These are phyloP conservation scores for Didymella glomerata DNA, from an alignment of 2,329 filamentous ascomycete genomes.

Conservation along the genomic window DNA sequence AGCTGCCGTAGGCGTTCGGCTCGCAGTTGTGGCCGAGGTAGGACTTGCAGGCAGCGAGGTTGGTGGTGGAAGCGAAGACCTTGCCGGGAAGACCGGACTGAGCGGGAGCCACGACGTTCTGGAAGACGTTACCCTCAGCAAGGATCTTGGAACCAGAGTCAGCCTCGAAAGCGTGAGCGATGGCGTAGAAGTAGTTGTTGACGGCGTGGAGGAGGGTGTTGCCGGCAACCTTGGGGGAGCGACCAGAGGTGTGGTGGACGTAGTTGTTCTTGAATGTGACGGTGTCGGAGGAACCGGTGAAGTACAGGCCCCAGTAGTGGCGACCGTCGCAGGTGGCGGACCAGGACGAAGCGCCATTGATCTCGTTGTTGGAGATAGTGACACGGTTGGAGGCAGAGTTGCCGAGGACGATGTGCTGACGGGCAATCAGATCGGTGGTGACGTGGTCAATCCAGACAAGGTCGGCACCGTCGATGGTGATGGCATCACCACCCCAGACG, in stretches of 20 bases:
- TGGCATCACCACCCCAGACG: slow-evolving; percentile 49
- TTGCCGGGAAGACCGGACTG: slow-evolving; percentile 54
- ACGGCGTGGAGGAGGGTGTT: slow-evolving; percentile 68
- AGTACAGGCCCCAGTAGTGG: slow-evolving; percentile 68
- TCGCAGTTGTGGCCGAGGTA: slow-evolving; percentile 61
- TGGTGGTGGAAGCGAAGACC: slow-evolving; percentile 51
- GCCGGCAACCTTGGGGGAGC: slow-evolving; percentile 64
- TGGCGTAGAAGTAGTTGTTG: slow-evolving; percentile 69
- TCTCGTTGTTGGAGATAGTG: slow-evolving; percentile 68
- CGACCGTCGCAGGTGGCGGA: slow-evolving; percentile 66
- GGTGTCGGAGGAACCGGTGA: slow-evolving; percentile 64
- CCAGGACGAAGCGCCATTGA: slow-evolving; percentile 64
- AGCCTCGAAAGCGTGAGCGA: slow-evolving; percentile 65
- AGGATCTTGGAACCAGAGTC: slow-evolving; percentile 55
- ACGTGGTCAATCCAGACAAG: slow-evolving; percentile 41
- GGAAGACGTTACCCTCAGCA: slow-evolving; percentile 67
- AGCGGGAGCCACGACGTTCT: slow-evolving; percentile 58
- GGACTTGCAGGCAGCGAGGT: slow-evolving; percentile 55
- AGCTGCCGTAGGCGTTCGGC: slow-evolving; percentile 55
- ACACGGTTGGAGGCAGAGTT: slow-evolving; percentile 63
- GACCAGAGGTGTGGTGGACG: slow-evolving; percentile 66
- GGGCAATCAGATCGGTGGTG: slow-evolving; percentile 65
- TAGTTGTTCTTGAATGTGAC: slow-evolving; percentile 69
- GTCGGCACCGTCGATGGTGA: slow-evolving; percentile 42
- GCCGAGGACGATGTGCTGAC: slow-evolving; percentile 69